Base-by-base conservation (phyloP, 805 yeast species). In the Blastobotrys chiropterorum region DNA sequence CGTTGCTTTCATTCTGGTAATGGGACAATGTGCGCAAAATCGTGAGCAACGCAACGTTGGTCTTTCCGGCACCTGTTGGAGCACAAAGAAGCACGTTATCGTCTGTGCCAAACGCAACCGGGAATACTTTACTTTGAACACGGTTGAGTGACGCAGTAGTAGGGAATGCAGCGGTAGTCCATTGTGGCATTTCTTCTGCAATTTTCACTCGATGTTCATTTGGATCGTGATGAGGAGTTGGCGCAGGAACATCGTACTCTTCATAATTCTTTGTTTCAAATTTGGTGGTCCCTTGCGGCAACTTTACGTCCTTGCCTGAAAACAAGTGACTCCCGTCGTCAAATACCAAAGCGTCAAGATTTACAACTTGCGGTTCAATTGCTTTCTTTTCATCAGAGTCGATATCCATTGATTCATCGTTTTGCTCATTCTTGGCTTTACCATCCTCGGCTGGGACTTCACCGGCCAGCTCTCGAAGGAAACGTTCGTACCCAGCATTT, bases 31-130 rank as follows among this genome's bases (percentile, higher is more conserved):
- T 72, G 47, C 84, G 70, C n/a, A 90, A 71, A 3, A 87, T 75
- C 0, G 96, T 74, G 45, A 94, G 68, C 83, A 94, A 80, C 0
- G 99, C 99, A 26, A 94, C 96, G 65, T 94, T 94, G 19, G 99
- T 92, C 66, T 92, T 92, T 71, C 99, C 99, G 2, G 97, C 97
- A 72, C 99, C 99, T 0, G 99, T 92, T 4, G 99, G 99, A 1
- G 99, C 98, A 76, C 98, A 92, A 59, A 92, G 72, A 15, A 92
- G 70, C 40, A 94, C 65, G 61, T 90, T 92, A 3, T 76, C 75
- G 62, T 87, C 94, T 1, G 78, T 69, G 2, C 75, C 62, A 57
- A 92, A 87, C 0, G 96, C 97, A n/a, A 72, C 63, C 1, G 94
- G 94, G 57, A 69, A 88, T 0, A 90, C 89, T 55, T 78, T 79